These are phyloP conservation scores for Neurospora intermedia DNA, from an alignment of 495 filamentous ascomycete species.

Conservation along the genomic window DNA sequence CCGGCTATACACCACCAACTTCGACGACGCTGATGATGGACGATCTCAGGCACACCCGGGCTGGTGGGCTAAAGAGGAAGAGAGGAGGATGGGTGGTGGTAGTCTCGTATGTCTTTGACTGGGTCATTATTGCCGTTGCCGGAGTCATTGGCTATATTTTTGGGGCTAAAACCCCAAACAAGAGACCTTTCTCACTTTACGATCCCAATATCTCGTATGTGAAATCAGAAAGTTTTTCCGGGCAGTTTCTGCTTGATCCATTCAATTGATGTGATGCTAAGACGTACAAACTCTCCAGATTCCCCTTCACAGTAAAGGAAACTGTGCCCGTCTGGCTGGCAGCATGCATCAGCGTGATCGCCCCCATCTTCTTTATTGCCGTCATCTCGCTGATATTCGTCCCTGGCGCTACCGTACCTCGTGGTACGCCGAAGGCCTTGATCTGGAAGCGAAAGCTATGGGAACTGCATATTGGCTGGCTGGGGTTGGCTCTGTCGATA, in stretches of 20 bases:
- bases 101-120: conserved; percentile 37
- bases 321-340: conserved; percentile 53
- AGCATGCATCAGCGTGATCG: conserved; percentile 42
- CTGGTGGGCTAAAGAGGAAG: conserved; percentile 10
- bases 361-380: conserved; percentile 55
- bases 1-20: conserved; percentile 5
- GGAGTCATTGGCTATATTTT: conserved; percentile 34
- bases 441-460: conserved; percentile 66
- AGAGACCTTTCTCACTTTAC: conserved; percentile 39
- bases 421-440: conserved; percentile 51
- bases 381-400: conserved; percentile 62
- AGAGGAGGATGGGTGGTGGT: conserved; percentile 21
- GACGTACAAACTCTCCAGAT: conserved; percentile 36
- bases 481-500: conserved; percentile 61
- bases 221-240: not conserved
- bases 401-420: conserved; percentile 51
- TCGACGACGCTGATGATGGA: conserved; percentile 13
- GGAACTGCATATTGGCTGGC: conserved; percentile 73
- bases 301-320: conserved; percentile 65
- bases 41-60: conserved; percentile 6
- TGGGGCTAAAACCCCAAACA: conserved; percentile 44
- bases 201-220: conserved; percentile 37
- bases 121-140: conserved; percentile 31
- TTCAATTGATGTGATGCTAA: not conserved
- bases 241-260: not conserved